Conservation (phyloP, 2,329 filamentous ascomycete genomes). For the Ascochyta viciae-villosae region DNA sequence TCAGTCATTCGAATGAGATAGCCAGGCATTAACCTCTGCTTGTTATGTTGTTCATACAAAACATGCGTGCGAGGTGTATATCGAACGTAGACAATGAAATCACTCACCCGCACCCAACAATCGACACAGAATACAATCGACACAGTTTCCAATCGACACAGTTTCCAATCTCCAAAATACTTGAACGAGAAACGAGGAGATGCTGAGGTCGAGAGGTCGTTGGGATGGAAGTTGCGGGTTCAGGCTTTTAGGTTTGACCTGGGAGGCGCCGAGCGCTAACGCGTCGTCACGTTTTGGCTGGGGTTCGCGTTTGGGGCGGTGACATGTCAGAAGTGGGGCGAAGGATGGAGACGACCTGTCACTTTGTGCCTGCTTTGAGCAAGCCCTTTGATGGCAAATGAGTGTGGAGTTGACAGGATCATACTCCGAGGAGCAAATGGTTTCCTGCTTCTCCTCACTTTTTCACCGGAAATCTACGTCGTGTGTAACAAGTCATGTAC, state of each 20-base stretch:
- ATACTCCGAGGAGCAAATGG: not conserved
- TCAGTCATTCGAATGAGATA: not conserved
- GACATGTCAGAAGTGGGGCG: conserved; percentile 3
- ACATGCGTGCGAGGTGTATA: not conserved
- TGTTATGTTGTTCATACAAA: not conserved
- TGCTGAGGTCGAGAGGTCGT: not conserved
- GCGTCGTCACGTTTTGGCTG: conserved; percentile 20
- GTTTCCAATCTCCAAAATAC: not conserved
- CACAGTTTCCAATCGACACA: not conserved
- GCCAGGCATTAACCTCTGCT: not conserved
- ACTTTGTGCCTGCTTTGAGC: not conserved
- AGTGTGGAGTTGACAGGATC: not conserved
- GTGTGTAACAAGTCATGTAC: conserved; percentile 8
- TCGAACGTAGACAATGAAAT: not conserved
- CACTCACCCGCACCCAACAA: not conserved
- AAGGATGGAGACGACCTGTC: not conserved
- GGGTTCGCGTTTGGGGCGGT: conserved; percentile 8
- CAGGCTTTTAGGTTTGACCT: not conserved
- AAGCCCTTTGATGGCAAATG: not conserved
- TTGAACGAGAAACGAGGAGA: not conserved
- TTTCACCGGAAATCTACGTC: conserved; percentile 3
- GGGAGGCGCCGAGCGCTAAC: conserved; percentile 4
- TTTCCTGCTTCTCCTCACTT: not conserved
- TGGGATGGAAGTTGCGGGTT: conserved; percentile 4
- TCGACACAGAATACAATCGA: too few species aligned